These are phyloP conservation scores for Colletotrichum caudatum DNA, from an alignment of 2,329 filamentous ascomycete species.

Conservation along the genomic window DNA sequence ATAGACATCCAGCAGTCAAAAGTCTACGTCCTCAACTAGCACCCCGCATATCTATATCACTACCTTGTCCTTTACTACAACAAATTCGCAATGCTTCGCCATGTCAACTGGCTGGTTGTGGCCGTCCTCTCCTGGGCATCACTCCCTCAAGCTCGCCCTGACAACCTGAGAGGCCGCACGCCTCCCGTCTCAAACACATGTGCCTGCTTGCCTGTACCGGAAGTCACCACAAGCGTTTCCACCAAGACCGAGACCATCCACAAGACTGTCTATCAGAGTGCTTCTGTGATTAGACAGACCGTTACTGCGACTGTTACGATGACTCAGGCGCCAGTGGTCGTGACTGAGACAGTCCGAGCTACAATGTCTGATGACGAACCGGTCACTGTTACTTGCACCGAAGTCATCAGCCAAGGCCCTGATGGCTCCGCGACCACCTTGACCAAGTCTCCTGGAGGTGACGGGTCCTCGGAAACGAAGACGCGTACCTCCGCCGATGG, in stretches of 20 bases:
- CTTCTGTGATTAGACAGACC: slow-evolving; percentile 34
- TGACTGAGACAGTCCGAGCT: slow-evolving; percentile 28
- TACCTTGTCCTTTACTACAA: background rate
- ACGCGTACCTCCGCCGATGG: background rate
- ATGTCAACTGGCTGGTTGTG: slow-evolving; percentile 12
- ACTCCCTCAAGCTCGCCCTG: slow-evolving; percentile 23
- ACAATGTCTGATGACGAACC: slow-evolving; percentile 16
- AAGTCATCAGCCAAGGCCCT: slow-evolving; percentile 27
- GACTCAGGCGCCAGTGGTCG: slow-evolving; percentile 21
- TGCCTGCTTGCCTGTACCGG: slow-evolving; percentile 21
- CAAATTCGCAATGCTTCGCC: slow-evolving; percentile 42
- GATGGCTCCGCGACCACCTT: slow-evolving; percentile 29
- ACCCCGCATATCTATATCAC: background rate
- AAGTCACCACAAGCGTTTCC: slow-evolving; percentile 30
- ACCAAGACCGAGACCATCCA: slow-evolving; percentile 29
- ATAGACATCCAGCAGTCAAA: background rate
- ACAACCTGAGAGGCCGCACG: slow-evolving; percentile 30
- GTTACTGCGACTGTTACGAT: slow-evolving; percentile 43
- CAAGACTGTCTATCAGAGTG: slow-evolving; percentile 45
- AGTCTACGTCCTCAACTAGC: background rate
- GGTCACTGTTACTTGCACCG: slow-evolving; percentile 34
- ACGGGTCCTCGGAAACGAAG: slow-evolving; percentile 12
- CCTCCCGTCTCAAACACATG: slow-evolving; percentile 39
- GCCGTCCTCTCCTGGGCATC: slow-evolving; percentile 27
- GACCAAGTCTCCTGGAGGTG: slow-evolving; percentile 10